Base-by-base conservation (phyloP, 202 grass and related monocot species). In the Saccharum hybrid region DNA sequence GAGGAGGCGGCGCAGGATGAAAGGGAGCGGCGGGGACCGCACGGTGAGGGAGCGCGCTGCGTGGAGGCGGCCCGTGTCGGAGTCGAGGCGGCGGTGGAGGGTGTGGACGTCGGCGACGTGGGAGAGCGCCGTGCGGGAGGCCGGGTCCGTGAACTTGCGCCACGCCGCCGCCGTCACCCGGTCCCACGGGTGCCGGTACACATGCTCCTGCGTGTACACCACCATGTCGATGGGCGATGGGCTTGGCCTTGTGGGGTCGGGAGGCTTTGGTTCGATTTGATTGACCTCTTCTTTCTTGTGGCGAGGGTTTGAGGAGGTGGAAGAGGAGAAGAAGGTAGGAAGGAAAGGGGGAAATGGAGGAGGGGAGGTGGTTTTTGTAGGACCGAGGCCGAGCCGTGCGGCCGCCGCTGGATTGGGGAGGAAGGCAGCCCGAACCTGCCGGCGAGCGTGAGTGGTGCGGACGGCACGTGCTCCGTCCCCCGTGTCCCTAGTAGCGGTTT, bases 121-220 rank as follows among this genome's bases (percentile, higher is more conserved):
- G 22, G 95, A 93, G 19, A 98, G 86, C 63, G 88, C 75, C 42
- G 85, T 82, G 56, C 84, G 87, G 33, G 95, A 91, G 11, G 86
- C 85, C 77, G 92, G 92, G 74, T 98, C 95, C 21, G 90, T 98
- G 92, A 86, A 95, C 89, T 98, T 98, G 76, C 95, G 92, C 95
- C 90, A 98, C 52, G 89, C 85, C 64, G 95, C 95, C 31, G 92
- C 86, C 59, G 95, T 98, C 72, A 98, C 95, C n/a, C 95, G 95
- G 75, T 98, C 92, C 95, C 95, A 98, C 26, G 95, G 95, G 78
- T 98, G 95, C 76, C 83, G 85, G 80, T 98, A 98, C 18, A 95
- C 87, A 63, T 95, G 95, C 73, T 98, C 95, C 84, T 98, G 90
- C 52, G 86, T 90, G 90, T 98, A 98, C 59, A 90, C 88, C 80